Evolutionary conservation across 164 flowering plant species (phyloP).

Genomic region (Vitis riparia): DNA sequence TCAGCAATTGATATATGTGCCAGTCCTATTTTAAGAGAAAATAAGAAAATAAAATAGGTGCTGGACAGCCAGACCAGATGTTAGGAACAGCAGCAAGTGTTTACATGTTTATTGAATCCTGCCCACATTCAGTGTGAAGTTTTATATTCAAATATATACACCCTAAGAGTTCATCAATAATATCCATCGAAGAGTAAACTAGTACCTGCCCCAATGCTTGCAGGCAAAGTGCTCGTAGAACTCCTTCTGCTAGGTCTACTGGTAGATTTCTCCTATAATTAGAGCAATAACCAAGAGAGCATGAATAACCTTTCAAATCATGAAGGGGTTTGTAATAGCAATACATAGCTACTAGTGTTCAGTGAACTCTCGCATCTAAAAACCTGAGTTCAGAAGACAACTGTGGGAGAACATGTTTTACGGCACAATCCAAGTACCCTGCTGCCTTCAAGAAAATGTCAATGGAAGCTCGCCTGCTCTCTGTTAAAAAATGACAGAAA

Average conservation of each 20-base stretch:
- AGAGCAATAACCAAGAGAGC: not conserved
- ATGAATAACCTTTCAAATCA: constrained; percentile 1
- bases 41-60: not conserved
- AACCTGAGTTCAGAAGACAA: constrained; percentile 77
- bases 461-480: constrained; percentile 71
- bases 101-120: not conserved
- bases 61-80: not conserved
- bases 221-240: constrained; percentile 78
- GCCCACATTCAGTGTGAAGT: not conserved
- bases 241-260: constrained; percentile 84
- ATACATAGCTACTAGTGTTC: not conserved
- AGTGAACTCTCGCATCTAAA: constrained; percentile 4
- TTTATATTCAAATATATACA: not conserved
- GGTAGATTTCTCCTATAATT: constrained; percentile 78
- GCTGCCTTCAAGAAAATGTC: constrained; percentile 89
- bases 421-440: constrained; percentile 92
- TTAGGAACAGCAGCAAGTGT: not conserved
- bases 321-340: not conserved
- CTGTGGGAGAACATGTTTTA: constrained; percentile 78
- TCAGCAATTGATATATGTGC: not conserved
- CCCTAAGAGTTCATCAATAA: not conserved
- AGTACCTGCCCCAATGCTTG: constrained; percentile 96
- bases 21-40: not conserved
- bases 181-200: constrained; percentile 9
- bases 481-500: constrained; percentile 35